Base-by-base conservation (phyloP, 2,329 filamentous ascomycete genomes). In the Boeremia lycopersici region DNA sequence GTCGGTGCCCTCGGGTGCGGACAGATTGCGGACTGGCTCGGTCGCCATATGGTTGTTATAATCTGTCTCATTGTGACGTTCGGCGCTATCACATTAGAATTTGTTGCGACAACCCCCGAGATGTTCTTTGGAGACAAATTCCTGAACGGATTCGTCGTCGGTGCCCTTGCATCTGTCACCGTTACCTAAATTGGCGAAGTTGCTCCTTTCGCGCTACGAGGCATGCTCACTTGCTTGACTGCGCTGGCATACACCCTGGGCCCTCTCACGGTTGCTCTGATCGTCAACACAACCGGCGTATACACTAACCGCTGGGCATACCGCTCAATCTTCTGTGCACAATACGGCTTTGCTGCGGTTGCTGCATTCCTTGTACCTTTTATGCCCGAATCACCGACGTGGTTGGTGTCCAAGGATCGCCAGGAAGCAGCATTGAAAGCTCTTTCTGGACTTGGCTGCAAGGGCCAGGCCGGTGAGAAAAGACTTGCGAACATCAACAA, bases 331-430 rank as follows among this genome's bases (percentile, higher is more conserved):
- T 76, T 79, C 35, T 70, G 65, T 13, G 73, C 76, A 0, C 77
- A 79, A 23, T 79, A 75, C 61, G 77, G 76, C 0, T 76, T 78
- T 29, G 74, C 75, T 4, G 70, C 50, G 7, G 62, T 77, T 5
- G 72, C 72, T 3, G 45, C 60, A 4, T 39, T 61, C 7, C 48
- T 65, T 2, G 56, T 68, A 1, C 60, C 52, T 39, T 69, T 68
- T 43, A 68, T 70, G 65, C 68, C 65, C 3, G 68, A 70, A 45
- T 62, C 82, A 10, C 86, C 86, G 1, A 89, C 86, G 86, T 89
- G 87, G 87, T 80, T 90, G 19, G 85, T 89, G 36, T 84, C 87
- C 34, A 83, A 81, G 60, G 84, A 84, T 30, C 81, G 80, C 29
- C 74, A 83, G 35, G 82, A 85, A 6, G 84, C 88, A 13, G 88